Percentiles rank a stretch among this genome's conserved stretches.
phyloP scores from a whole-genome alignment of 371 early-diverging fungal species.

The Basidiobolus meristosporus region DNA sequence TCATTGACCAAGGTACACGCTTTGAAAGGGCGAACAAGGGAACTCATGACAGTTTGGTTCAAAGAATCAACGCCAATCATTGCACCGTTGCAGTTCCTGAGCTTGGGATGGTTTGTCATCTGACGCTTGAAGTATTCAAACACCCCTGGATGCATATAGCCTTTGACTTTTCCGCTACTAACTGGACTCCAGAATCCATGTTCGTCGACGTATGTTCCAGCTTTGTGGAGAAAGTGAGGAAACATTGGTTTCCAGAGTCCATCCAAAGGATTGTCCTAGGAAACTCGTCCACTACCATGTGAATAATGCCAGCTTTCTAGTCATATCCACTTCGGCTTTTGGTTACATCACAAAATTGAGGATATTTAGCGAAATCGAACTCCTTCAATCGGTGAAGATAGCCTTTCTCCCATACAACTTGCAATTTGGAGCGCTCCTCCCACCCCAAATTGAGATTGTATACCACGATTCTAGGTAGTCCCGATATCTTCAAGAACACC shows the following conservation, averaged over 20 bases:
- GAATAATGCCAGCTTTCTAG: constrained; percentile 41
- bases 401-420: constrained; percentile 9
- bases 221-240: too few species aligned
- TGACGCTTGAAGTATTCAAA: constrained; percentile 21
- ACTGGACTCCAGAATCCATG: constrained; percentile 34
- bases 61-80: constrained; percentile 28
- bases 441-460: constrained; percentile 20
- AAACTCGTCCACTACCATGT: constrained; percentile 22
- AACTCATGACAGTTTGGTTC: constrained; percentile 9
- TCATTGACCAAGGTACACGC: constrained; percentile 14
- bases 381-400: constrained; percentile 20
- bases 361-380: constrained; percentile 29
- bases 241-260: constrained; percentile 19
- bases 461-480: constrained; percentile 15
- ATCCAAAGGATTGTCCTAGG: constrained; percentile 31
- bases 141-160: constrained; percentile 35
- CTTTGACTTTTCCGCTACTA: constrained; percentile 18
- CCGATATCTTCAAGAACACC: neutral
- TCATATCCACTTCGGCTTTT: constrained; percentile 35
- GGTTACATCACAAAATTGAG: constrained; percentile 36
- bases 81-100: constrained; percentile 39
- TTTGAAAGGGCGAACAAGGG: constrained; percentile 27
- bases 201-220: constrained; percentile 7
- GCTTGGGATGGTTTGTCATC: constrained; percentile 13
- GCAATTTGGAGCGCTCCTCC: constrained; percentile 10